Percentiles rank a stretch among this genome's conserved stretches.
Conservation (phyloP, 768 basidiomycete genomes). For the Leucocoprinus sp. region DNA sequence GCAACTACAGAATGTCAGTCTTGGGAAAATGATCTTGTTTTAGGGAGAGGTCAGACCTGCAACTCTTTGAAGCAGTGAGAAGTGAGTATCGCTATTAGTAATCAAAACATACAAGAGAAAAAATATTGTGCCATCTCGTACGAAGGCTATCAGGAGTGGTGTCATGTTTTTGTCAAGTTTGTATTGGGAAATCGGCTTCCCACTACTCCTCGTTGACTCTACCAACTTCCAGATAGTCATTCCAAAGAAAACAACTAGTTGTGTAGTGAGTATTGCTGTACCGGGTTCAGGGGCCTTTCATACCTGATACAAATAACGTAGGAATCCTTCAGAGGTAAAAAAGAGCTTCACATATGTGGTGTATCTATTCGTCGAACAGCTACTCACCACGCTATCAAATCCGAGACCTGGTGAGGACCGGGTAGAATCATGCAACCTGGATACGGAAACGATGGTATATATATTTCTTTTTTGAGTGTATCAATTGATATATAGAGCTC, state of each 20-base stretch:
- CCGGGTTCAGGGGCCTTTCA: background rate
- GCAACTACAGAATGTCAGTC: background rate
- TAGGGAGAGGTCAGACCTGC: background rate
- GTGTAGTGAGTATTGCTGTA: background rate
- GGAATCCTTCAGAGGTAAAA: background rate
- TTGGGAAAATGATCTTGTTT: background rate
- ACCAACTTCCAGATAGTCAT: background rate
- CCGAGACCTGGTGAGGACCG: background rate
- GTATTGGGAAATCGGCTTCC: background rate
- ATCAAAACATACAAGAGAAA: background rate
- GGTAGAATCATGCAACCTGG: background rate
- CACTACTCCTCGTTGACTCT: background rate
- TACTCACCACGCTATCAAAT: background rate
- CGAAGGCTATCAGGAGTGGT: background rate
- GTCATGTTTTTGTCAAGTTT: background rate
- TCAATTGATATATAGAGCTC: background rate
- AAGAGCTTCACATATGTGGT: background rate
- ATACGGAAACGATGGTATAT: background rate
- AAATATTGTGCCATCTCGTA: background rate
- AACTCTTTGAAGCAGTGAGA: background rate
- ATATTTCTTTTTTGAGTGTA: background rate
- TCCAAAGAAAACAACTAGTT: background rate
- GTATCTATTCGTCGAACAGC: background rate
- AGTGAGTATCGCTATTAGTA: background rate
- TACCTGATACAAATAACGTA: background rate